Base-by-base conservation (phyloP, 2,329 filamentous ascomycete genomes). In the Penicillium oxalicum region DNA sequence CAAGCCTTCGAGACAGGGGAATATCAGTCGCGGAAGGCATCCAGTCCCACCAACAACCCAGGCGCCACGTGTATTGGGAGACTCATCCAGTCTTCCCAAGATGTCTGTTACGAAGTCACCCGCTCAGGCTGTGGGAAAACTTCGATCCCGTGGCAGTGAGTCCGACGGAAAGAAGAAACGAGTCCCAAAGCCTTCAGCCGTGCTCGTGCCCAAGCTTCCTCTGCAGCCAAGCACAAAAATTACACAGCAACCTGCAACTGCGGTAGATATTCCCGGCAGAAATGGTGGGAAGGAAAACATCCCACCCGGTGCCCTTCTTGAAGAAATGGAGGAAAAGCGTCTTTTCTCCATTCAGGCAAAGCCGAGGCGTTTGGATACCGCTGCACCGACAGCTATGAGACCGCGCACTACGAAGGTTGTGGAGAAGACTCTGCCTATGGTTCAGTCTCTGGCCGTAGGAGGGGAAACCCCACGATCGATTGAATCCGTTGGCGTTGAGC, bases 221-320 rank as follows among this genome's bases (percentile, higher is more conserved):
- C 62, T 83, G 44, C 73, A 74, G 33, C 69, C 73, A 35, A 70
- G 65, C 9, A 50, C 60, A 5, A 69, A 63, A 27, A 48, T 66
- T 45, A 50, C 65, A 5, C 77, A 78, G 54, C 71, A 71, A 40
- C 59, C 63, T 6, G 66, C 67, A 4, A 64, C 68, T 36, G 61
- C 64, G 13, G 58, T 68, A 38, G 77, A 82, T 56, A 60, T 77
- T n/a, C 58, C 69, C 50, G 80, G 79, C 25, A 72, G 73, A 42
- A 77, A 78, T 32, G 74, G 74, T 4, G 81, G 81, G 5, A 85
- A 85, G 57, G 81, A 84, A 61, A 85, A 84, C 53, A 59, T 82
- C 4, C 80, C 80, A 11, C 81, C 80, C 1, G 74, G 74, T 4
- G 45, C 54, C 29, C 28, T 59, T 9, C 34, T 47, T 33, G 47